These are phyloP conservation scores for Monilinia fructigena DNA, from an alignment of 2,329 filamentous ascomycete species.

Conservation along the genomic window DNA sequence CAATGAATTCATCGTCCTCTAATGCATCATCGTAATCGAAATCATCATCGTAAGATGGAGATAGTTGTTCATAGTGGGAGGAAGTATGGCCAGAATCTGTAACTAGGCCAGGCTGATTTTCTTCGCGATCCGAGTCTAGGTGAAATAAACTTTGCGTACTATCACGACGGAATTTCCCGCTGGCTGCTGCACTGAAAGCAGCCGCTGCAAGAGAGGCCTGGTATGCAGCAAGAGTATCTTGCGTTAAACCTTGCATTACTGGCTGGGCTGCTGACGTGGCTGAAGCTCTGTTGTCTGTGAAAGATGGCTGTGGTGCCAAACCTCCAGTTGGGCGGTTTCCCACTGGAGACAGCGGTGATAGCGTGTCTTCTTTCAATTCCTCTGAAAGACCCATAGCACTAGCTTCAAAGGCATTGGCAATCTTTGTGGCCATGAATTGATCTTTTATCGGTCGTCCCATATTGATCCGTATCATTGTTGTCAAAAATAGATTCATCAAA, in stretches of 20 bases:
- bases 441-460: constrained; percentile 58
- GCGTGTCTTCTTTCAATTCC: not conserved
- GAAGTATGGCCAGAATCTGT: constrained; percentile 43
- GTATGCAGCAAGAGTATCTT: constrained; percentile 66
- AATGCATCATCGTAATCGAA: constrained; percentile 61
- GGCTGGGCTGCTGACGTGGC: not conserved
- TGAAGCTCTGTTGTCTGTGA: constrained; percentile 23
- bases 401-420: constrained; percentile 27
- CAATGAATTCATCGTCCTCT: constrained; percentile 88
- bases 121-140: constrained; percentile 34
- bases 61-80: constrained; percentile 40
- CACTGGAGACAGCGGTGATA: not conserved
- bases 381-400: constrained; percentile 20
- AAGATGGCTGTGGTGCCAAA: constrained; percentile 35
- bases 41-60: constrained; percentile 44
- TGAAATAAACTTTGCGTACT: constrained; percentile 31
- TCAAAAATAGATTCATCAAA: constrained; percentile 78
- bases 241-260: constrained; percentile 45
- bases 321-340: constrained; percentile 15
- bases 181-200: constrained; percentile 71
- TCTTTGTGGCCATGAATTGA: constrained; percentile 35
- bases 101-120: constrained; percentile 41
- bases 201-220: constrained; percentile 83
- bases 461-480: constrained; percentile 61
- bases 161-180: constrained; percentile 70